phyloP scores from a whole-genome alignment of 352 stramenopile genomes.

The Phytophthora aleatoria region DNA sequence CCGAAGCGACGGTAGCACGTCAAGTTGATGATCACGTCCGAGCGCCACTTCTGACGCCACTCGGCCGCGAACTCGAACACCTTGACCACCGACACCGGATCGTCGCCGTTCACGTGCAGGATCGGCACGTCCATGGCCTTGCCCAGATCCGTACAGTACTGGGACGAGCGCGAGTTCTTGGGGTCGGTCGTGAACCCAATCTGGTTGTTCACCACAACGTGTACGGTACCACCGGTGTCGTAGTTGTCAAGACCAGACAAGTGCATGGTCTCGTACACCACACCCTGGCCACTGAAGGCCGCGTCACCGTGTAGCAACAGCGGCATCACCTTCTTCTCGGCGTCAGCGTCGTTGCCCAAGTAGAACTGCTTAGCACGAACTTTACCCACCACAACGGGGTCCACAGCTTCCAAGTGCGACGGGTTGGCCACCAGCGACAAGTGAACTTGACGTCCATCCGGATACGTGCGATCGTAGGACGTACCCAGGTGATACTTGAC shows the following conservation, averaged over 20 bases:
- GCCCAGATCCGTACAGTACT: slow-evolving; percentile 96
- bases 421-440: slow-evolving; percentile 97
- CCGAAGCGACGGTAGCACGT: slow-evolving; percentile 97
- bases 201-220: slow-evolving; percentile 99
- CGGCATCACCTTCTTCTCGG: slow-evolving; percentile 90
- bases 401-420: slow-evolving; percentile 97
- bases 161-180: slow-evolving; percentile 92
- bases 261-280: slow-evolving; percentile 99
- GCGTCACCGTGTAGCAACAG: slow-evolving; percentile 97
- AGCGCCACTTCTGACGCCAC: slow-evolving; percentile 74
- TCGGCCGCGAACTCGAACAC: slow-evolving; percentile 91
- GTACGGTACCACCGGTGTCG: slow-evolving; percentile 95
- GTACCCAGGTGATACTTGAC: slow-evolving; percentile 99
- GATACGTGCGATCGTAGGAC: slow-evolving; percentile 96
- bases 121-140: slow-evolving; percentile 96
- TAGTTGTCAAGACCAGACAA: slow-evolving; percentile 93
- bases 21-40: slow-evolving; percentile 98
- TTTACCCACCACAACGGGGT: slow-evolving; percentile 96
- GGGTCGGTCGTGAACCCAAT: slow-evolving; percentile 97
- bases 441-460: slow-evolving; percentile 94
- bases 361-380: slow-evolving; percentile 97
- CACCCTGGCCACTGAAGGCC: slow-evolving; percentile 95
- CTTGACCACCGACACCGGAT: slow-evolving; percentile 90
- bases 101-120: slow-evolving; percentile 95
- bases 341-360: slow-evolving; percentile 88